Conservation (phyloP, 768 basidiomycete species). For the Mrakia hoshinonis region DNA sequence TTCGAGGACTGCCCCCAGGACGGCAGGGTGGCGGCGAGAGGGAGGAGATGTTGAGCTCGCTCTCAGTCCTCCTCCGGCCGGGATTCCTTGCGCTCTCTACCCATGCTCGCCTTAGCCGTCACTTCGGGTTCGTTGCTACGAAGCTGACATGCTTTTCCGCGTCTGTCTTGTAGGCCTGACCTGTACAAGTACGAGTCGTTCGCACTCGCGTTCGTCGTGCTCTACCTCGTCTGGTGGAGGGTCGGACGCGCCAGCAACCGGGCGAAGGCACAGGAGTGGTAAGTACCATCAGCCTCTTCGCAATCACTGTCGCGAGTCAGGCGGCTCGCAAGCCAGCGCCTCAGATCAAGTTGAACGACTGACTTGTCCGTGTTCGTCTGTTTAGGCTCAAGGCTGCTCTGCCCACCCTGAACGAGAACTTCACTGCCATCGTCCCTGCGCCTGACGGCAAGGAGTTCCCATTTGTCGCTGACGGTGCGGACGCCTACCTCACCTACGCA, state of each 20-base stretch:
- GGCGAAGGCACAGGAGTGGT: slow-evolving; percentile 10
- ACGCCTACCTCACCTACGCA: slow-evolving; percentile 17
- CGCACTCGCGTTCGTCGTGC: neutral
- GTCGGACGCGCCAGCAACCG: slow-evolving; percentile 3
- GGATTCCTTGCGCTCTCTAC: too few relatives aligned
- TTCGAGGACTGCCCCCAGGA: too few relatives aligned
- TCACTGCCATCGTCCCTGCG: slow-evolving; percentile 8
- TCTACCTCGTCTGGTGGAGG: slow-evolving; percentile 7
- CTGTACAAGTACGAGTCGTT: neutral
- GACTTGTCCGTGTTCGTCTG: neutral
- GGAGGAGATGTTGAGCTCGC: too few relatives aligned
- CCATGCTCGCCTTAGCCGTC: too few relatives aligned
- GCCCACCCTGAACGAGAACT: slow-evolving; percentile 7
- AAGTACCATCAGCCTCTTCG: too few relatives aligned
- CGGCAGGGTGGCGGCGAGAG: too few relatives aligned
- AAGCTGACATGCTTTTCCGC: too few relatives aligned
- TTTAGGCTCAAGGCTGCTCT: slow-evolving; percentile 13
- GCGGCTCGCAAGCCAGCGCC: too few relatives aligned
- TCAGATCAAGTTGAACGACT: neutral
- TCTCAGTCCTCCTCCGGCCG: too few relatives aligned
- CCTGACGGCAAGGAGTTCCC: slow-evolving; percentile 18
- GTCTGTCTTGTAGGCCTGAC: neutral
- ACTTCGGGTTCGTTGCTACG: too few relatives aligned
- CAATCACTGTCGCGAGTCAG: too few relatives aligned
- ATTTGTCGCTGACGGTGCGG: slow-evolving; percentile 19